Evolutionary conservation across 1,139 yeast genomes (phyloP).

Genomic region (Meyerozyma smithsonii): DNA sequence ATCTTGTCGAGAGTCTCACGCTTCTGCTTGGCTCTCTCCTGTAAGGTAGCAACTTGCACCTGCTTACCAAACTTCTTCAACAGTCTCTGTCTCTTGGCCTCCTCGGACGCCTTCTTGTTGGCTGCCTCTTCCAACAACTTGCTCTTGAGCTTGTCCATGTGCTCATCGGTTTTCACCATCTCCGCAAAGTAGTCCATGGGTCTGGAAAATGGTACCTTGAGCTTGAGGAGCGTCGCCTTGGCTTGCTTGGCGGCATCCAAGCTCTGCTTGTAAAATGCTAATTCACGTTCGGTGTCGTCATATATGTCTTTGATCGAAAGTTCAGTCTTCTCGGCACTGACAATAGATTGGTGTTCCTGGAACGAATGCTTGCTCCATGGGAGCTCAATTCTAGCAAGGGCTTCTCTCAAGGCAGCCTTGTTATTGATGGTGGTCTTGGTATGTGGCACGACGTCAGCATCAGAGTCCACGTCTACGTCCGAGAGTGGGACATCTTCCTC

Average conservation of each 20-base stretch:
- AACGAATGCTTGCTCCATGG: conserved; percentile 73
- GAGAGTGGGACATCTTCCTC: conserved; percentile 71
- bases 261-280: conserved; percentile 76
- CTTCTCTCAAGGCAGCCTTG: conserved; percentile 62
- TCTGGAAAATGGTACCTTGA: conserved; percentile 83
- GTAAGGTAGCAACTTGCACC: conserved; percentile 90
- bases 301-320: conserved; percentile 77
- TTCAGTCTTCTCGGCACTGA: conserved; percentile 57
- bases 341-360: conserved; percentile 76
- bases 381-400: conserved; percentile 61
- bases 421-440: conserved; percentile 81
- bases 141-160: conserved; percentile 88
- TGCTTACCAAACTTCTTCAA: conserved; percentile 97
- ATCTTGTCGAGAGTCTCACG: conserved; percentile 86
- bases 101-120: conserved; percentile 87
- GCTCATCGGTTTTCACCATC: conserved; percentile 97
- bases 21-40: conserved; percentile 93
- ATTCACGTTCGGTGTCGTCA: conserved; percentile 81
- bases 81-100: conserved; percentile 90
- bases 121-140: conserved; percentile 84
- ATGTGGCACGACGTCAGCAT: conserved; percentile 85
- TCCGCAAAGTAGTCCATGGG: conserved; percentile 97
- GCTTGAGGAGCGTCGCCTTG: conserved; percentile 56
- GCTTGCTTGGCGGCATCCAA: conserved; percentile 78
- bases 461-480: conserved; percentile 77